These are phyloP conservation scores for Prunus davidiana DNA, from an alignment of 306 rosid species.

Conservation along the genomic window DNA sequence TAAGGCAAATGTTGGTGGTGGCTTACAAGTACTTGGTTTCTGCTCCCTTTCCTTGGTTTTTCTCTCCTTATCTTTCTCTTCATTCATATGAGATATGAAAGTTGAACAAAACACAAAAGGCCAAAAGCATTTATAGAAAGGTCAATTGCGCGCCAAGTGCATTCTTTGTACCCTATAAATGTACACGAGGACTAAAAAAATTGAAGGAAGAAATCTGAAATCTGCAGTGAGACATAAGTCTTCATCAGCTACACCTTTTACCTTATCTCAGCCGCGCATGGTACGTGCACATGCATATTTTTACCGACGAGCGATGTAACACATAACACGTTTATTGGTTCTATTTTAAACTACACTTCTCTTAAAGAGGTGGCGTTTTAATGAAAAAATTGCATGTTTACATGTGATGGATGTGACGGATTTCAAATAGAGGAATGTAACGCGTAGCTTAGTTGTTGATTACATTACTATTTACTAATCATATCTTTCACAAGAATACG, in stretches of 20 bases:
- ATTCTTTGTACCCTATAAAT: constrained; percentile 30
- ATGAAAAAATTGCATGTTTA: too few species aligned
- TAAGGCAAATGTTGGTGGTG: background rate
- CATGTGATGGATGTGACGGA: too few species aligned
- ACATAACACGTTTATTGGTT: too few species aligned
- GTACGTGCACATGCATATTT: constrained; percentile 18
- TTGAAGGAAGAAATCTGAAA: constrained; percentile 43
- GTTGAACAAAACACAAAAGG: constrained; percentile 41
- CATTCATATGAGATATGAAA: constrained; percentile 32
- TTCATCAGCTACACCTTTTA: constrained; percentile 36
- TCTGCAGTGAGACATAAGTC: constrained; percentile 30
- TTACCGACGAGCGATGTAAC: too few species aligned
- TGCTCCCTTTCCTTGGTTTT: constrained; percentile 21
- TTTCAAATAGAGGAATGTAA: background rate
- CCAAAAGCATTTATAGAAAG: constrained; percentile 35
- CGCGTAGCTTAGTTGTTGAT: background rate
- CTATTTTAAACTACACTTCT: too few species aligned
- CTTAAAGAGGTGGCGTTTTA: too few species aligned
- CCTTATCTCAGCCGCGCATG: constrained; percentile 26
- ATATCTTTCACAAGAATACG: too few species aligned
- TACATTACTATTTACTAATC: background rate
- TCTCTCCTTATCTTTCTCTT: background rate
- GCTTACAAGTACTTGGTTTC: constrained; percentile 10
- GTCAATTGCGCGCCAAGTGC: constrained; percentile 8
- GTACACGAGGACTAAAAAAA: background rate